Conservation (phyloP, 2,329 filamentous ascomycete genomes). For the Penicillium sp. region DNA sequence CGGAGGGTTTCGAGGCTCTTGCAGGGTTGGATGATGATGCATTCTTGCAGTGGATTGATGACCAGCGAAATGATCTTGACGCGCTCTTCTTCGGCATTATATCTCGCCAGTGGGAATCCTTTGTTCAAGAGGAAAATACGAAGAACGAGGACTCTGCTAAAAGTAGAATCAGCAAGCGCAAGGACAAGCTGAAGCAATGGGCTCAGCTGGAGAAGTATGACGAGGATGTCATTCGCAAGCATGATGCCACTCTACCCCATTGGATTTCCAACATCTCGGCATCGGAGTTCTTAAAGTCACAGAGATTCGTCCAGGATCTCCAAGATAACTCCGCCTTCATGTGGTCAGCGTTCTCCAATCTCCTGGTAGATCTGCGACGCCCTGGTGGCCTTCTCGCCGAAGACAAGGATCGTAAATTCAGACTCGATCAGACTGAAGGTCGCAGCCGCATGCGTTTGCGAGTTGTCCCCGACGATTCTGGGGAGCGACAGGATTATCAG, state of each 20-base stretch:
- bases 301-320: constrained; percentile 87
- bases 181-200: constrained; percentile 84
- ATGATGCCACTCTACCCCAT: constrained; percentile 83
- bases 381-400: constrained; percentile 82
- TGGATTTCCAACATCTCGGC: constrained; percentile 97
- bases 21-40: constrained; percentile 87
- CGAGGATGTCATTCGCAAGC: constrained; percentile 76
- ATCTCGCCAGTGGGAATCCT: constrained; percentile 85
- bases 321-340: constrained; percentile 87
- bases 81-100: constrained; percentile 80
- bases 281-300: constrained; percentile 89
- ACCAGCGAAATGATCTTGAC: constrained; percentile 79
- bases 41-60: constrained; percentile 87
- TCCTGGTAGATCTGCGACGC: constrained; percentile 77
- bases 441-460: constrained; percentile 93
- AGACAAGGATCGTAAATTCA: constrained; percentile 74
- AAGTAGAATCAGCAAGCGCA: constrained; percentile 72
- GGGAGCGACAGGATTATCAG: constrained; percentile 75
- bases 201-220: constrained; percentile 69
- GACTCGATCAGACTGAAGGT: constrained; percentile 92
- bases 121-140: constrained; percentile 80
- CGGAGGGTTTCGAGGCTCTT: constrained; percentile 79
- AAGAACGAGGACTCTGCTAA: constrained; percentile 78
- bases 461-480: constrained; percentile 76
- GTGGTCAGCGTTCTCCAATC: constrained; percentile 74